Evolutionary conservation across 495 filamentous ascomycete genomes (phyloP), one percentile per base, ranked within the genome.

Genomic region (Hypoxylon trugodes): DNA sequence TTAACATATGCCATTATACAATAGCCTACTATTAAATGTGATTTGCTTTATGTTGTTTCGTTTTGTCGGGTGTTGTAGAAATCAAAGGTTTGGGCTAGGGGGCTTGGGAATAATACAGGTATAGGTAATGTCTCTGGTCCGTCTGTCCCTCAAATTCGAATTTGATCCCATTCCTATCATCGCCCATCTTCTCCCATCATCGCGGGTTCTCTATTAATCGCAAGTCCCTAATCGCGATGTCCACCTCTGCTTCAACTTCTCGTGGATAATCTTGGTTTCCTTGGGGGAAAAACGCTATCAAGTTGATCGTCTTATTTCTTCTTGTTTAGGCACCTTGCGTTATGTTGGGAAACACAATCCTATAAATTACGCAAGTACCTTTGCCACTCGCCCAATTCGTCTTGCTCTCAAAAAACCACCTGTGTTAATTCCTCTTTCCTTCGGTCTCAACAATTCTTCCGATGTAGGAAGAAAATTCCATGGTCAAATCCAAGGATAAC

Each of bases 401-500:
- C 45, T 48, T 19, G 15, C 16, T 33, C 45, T 10, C 28, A 30
- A n/a, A n/a, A n/a, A n/a, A n/a, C n/a, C n/a, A n/a, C n/a, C 28
- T 10, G 5, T 5, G 28, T 30, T 19, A 21, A 7, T n/a, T 18
- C 16, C 15, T 28, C 26, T 15, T 45, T 38, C 19, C 33, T 57
- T 22, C 35, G 35, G 36, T 49, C 59, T 55, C n/a, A 13, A 43
- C 15, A n/a, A 28, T 16, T 9, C 26, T 21, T 8, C 25, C n/a
- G 2, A 26, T 30, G 26, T 10, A 12, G 3, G 12, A 18, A 25
- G 32, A 15, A 47, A 59, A 53, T 42, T n/a, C n/a, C 28, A 62
- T 16, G n/a, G n/a, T n/a, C n/a, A 68, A 59, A 51, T 40, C 59
- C 59, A 45, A 59, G 37, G 26, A 46, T 59, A 63, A 68, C 65